Evolutionary conservation across 2,329 filamentous ascomycete species (phyloP).

Genomic region (Diaporthe ampelina): DNA sequence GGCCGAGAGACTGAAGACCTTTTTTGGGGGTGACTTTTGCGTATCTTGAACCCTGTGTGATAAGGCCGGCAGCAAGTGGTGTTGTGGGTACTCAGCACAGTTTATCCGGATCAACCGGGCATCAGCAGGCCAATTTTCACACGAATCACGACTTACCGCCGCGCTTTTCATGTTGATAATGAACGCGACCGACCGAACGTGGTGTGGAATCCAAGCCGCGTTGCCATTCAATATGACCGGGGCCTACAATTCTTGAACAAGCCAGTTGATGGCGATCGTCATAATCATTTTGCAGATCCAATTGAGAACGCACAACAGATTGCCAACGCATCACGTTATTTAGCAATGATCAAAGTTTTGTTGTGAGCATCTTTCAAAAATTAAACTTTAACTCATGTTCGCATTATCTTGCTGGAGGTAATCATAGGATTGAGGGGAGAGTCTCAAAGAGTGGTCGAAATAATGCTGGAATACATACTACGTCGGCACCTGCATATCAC

Average conservation of each 20-base stretch:
- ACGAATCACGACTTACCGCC: background rate
- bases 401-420: background rate
- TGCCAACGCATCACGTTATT: background rate
- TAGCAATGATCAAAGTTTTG: background rate
- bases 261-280: slow-evolving; percentile 3
- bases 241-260: background rate
- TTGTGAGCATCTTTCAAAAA: background rate
- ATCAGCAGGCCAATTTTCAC: slow-evolving; percentile 12
- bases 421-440: background rate
- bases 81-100: background rate
- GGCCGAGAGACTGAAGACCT: background rate
- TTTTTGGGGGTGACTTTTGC: background rate
- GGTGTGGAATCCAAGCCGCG: background rate
- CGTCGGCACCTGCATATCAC: background rate
- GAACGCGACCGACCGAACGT: background rate
- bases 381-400: background rate
- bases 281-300: background rate
- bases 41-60: background rate
- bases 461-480: background rate
- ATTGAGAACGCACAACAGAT: background rate
- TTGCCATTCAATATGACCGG: background rate
- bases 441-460: background rate
- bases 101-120: slow-evolving; percentile 1
- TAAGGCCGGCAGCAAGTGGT: background rate
- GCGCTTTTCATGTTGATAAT: background rate